Conservation (phyloP, 1,284 basidiomycete genomes). For the Boletus hoseneyae region DNA sequence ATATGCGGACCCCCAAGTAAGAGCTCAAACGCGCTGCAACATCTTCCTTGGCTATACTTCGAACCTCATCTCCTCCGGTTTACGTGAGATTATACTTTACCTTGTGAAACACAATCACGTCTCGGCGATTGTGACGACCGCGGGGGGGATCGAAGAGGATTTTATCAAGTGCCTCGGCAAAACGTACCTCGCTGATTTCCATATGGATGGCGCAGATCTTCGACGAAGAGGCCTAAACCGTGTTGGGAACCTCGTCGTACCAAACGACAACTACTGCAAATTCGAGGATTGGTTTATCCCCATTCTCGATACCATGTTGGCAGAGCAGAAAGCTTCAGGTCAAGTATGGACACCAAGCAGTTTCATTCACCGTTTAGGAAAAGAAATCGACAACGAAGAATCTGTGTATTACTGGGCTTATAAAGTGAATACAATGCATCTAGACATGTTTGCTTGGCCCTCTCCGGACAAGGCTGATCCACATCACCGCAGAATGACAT, state of each 20-base stretch:
- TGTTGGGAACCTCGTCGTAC: slow-evolving; percentile 96
- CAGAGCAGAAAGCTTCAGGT: slow-evolving; percentile 77
- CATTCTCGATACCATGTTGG: slow-evolving; percentile 88
- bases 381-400: slow-evolving; percentile 96
- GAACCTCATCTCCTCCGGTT: slow-evolving; percentile 96
- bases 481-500: slow-evolving; percentile 78
- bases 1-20: slow-evolving; percentile 54
- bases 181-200: slow-evolving; percentile 94
- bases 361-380: slow-evolving; percentile 88
- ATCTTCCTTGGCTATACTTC: slow-evolving; percentile 99
- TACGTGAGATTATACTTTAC: slow-evolving; percentile 91
- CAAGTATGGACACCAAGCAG: slow-evolving; percentile 91
- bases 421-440: slow-evolving; percentile 64
- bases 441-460: slow-evolving; percentile 12
- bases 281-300: slow-evolving; percentile 99
- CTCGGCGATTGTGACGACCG: slow-evolving; percentile 91
- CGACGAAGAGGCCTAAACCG: slow-evolving; percentile 91
- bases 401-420: slow-evolving; percentile 99
- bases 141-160: slow-evolving; percentile 98
- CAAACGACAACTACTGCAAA: slow-evolving; percentile 99
- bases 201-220: slow-evolving; percentile 86
- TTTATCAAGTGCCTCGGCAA: slow-evolving; percentile 98
- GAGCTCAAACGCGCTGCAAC: slow-evolving; percentile 71
- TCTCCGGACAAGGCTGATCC: slow-evolving; percentile 28
- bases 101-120: slow-evolving; percentile 95